Evolutionary conservation across 1,139 yeast genomes (phyloP).

Genomic region (Magnusiomyces sp.): DNA sequence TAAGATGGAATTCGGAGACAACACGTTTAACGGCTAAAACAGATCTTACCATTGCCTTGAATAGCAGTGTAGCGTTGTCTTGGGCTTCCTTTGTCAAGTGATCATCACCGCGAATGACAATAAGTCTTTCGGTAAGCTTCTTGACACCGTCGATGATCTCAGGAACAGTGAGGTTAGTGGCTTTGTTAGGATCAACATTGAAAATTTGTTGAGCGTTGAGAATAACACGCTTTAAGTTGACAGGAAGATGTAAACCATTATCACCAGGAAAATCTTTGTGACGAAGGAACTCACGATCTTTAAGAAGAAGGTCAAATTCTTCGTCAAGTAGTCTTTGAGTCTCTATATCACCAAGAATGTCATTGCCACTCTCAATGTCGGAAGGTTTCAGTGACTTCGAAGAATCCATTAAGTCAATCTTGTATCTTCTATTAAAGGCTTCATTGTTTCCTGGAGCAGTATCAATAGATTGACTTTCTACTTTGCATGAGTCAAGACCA

Average conservation of each 20-base stretch:
- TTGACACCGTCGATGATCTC: slow-evolving; percentile 74
- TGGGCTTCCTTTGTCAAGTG: slow-evolving; percentile 76
- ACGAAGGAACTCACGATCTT: slow-evolving; percentile 76
- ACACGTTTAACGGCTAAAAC: slow-evolving; percentile 87
- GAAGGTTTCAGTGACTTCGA: slow-evolving; percentile 56
- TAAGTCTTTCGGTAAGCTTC: slow-evolving; percentile 55
- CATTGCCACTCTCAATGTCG: slow-evolving; percentile 79
- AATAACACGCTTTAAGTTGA: slow-evolving; percentile 89
- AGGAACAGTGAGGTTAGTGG: slow-evolving; percentile 78
- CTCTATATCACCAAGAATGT: slow-evolving; percentile 81
- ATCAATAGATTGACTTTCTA: slow-evolving; percentile 94
- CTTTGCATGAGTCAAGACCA: slow-evolving; percentile 97
- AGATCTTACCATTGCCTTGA: slow-evolving; percentile 88
- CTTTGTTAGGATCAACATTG: slow-evolving; percentile 84
- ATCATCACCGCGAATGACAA: slow-evolving; percentile 78
- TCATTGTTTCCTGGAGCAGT: slow-evolving; percentile 89
- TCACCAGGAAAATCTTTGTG: slow-evolving; percentile 87
- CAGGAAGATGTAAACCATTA: slow-evolving; percentile 95
- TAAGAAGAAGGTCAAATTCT: slow-evolving; percentile 68
- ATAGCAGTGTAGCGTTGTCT: slow-evolving; percentile 79
- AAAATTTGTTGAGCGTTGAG: slow-evolving; percentile 97
- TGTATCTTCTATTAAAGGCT: slow-evolving; percentile 74
- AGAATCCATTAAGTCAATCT: slow-evolving; percentile 77
- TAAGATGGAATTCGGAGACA: slow-evolving; percentile 80
- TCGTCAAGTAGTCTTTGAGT: slow-evolving; percentile 73